Conservation (phyloP, 129 eudicot species). For the Flaveria robusta region DNA sequence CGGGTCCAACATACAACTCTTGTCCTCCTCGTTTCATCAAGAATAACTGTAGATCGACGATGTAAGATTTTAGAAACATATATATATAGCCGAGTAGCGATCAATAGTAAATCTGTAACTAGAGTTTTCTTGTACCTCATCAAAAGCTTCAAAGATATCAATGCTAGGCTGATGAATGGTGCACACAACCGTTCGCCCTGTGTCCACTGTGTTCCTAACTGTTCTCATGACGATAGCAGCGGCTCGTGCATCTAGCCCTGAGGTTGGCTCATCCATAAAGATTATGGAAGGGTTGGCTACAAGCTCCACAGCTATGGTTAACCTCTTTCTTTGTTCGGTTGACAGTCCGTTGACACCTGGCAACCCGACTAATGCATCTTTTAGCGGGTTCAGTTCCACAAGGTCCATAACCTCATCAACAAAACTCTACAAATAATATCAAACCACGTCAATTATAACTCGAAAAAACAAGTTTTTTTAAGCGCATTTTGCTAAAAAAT, state of each 20-base stretch:
- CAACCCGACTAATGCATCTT: constrained; percentile 65
- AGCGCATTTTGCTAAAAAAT: neutral
- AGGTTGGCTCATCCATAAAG: constrained; percentile 67
- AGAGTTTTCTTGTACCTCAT: constrained; percentile 40
- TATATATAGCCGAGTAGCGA: neutral
- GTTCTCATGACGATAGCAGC: constrained; percentile 75
- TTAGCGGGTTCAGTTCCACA: constrained; percentile 62
- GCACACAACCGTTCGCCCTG: constrained; percentile 67
- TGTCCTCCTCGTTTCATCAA: constrained; percentile 88
- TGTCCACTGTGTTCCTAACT: constrained; percentile 65
- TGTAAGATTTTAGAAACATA: neutral
- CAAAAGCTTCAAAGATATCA: constrained; percentile 66
- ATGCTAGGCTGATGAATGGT: constrained; percentile 72
- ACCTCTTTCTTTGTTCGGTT: constrained; percentile 80
- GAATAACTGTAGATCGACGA: constrained; percentile 49
- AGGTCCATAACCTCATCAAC: constrained; percentile 82
- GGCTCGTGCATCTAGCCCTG: constrained; percentile 63
- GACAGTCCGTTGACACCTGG: constrained; percentile 90
- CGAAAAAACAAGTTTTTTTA: neutral
- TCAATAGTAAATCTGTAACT: neutral
- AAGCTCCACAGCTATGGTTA: constrained; percentile 71
- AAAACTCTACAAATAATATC: constrained; percentile 53
- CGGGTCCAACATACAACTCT: constrained; percentile 81
- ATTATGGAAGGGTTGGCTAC: constrained; percentile 65
- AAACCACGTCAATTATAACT: constrained; percentile 14